Conservation (phyloP, 225 moss, liverwort and hornwort species). For the Straminergon stramineum region DNA sequence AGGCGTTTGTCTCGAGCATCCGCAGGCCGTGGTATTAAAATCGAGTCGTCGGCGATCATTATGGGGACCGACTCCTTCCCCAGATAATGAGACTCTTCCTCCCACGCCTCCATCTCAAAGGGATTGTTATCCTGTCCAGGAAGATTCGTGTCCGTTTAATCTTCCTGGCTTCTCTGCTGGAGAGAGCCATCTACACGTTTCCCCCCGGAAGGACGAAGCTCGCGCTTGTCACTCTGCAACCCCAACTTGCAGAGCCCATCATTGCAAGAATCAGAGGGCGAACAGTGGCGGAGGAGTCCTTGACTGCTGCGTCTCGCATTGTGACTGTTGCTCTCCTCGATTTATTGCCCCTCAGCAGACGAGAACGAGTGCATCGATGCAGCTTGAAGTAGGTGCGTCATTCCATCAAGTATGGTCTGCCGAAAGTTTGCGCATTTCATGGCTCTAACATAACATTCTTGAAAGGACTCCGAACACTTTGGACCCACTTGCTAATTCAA, state of each 20-base stretch:
- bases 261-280: background rate
- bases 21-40: background rate
- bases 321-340: background rate
- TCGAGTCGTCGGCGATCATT: background rate
- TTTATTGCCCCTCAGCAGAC: background rate
- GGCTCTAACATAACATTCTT: background rate
- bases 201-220: background rate
- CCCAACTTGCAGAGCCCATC: background rate
- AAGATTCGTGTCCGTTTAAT: background rate
- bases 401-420: background rate
- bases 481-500: background rate
- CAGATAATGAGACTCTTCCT: background rate
- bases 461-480: background rate
- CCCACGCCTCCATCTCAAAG: background rate
- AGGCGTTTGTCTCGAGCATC: background rate
- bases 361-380: background rate
- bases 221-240: background rate
- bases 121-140: background rate
- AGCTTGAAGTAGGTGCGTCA: slow-evolving; percentile 36
- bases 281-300: background rate
- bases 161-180: background rate
- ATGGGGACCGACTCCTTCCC: slow-evolving; percentile 9
- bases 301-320: background rate
- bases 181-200: background rate
- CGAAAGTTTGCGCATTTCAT: background rate